Base-by-base conservation (phyloP, 257 asterid genomes). In the Solanum tacnaense region DNA sequence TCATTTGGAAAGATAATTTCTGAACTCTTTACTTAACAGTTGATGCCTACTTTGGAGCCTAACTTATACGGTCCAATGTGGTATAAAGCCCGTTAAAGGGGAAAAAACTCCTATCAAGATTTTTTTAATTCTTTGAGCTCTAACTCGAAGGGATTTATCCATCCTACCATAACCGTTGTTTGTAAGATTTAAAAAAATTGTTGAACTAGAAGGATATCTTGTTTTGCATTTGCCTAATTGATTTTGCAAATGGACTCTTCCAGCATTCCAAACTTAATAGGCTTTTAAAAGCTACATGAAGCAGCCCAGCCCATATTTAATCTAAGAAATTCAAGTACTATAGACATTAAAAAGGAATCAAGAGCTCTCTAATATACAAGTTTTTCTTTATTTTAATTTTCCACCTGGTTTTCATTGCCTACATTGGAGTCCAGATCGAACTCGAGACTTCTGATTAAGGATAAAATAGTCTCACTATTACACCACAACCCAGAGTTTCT, bases 41-140 rank as follows among this genome's bases (percentile, higher is more conserved):
- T 6, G 9, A 52, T 52, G 62, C 0, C 62, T 0, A 52, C 62
- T 1, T 52, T 52, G 21, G 0, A 0, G 23, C 9, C 23, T 16
- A 1, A 52, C 62, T 6, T 0, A 52, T 52, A 16, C 23, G 4
- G 23, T 52, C 23, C 62, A 52, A 56, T 56, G 65, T 49, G 60
- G 21, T 18, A 56, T 18, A 56, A 56, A 16, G 65, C 65, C n/a
- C 4, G 3, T 18, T 56, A 56, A 56, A 56, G 10, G 1, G 65
- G n/a, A n/a, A 0, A 6, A 18, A 56, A 56, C 65, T 56, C 10
- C 65, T 18, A 56, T 20, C 65, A 56, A 18, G 65, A 56, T 49
- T 56, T 18, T 56, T 52, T 56, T 56, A 10, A 56, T 56, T 56
- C 65, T 56, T 10, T 15, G 1, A 3, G 65, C n/a, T 56, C n/a